These are phyloP conservation scores for Calonectria pteridis DNA, from an alignment of 2,329 filamentous ascomycete genomes.

Conservation along the genomic window DNA sequence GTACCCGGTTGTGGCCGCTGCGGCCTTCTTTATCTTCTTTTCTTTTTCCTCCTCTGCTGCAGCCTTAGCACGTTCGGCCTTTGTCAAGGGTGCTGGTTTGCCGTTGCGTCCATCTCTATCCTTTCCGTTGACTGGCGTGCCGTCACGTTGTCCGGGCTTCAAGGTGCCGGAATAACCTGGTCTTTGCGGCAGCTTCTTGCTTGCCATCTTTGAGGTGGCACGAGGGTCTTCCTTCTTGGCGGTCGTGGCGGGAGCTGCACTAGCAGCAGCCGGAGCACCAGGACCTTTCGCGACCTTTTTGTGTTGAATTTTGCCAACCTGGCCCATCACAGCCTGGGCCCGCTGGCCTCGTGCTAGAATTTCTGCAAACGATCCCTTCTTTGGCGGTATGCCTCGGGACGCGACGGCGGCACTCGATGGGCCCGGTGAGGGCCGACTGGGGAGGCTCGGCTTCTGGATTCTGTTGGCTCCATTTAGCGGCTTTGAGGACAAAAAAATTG, in stretches of 20 bases:
- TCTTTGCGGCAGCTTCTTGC: slow-evolving; percentile 35
- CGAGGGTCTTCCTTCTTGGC: slow-evolving; percentile 58
- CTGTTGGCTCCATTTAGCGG: slow-evolving; percentile 42
- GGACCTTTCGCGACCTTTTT: slow-evolving; percentile 77
- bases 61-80: slow-evolving; percentile 37
- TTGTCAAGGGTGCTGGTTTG: slow-evolving; percentile 30
- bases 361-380: slow-evolving; percentile 81
- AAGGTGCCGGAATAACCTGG: slow-evolving; percentile 49
- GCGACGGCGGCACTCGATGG: slow-evolving; percentile 55
- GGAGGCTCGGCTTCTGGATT: slow-evolving; percentile 41
- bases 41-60: slow-evolving; percentile 53
- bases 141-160: slow-evolving; percentile 44
- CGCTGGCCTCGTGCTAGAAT: slow-evolving; percentile 79
- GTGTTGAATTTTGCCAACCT: slow-evolving; percentile 79
- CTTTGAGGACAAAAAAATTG: slow-evolving; percentile 40
- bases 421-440: slow-evolving; percentile 40
- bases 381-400: slow-evolving; percentile 62
- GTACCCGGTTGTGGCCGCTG: slow-evolving; percentile 73
- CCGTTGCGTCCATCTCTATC: slow-evolving; percentile 39
- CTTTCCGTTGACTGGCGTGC: slow-evolving; percentile 40
- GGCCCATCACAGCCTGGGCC: slow-evolving; percentile 71
- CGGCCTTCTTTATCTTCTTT: slow-evolving; percentile 73
- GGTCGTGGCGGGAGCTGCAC: neutral
- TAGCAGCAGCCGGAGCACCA: slow-evolving; percentile 36
- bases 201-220: slow-evolving; percentile 37